phyloP scores from a whole-genome alignment of 257 asterid genomes.

The Capsicum rhomboideum region DNA sequence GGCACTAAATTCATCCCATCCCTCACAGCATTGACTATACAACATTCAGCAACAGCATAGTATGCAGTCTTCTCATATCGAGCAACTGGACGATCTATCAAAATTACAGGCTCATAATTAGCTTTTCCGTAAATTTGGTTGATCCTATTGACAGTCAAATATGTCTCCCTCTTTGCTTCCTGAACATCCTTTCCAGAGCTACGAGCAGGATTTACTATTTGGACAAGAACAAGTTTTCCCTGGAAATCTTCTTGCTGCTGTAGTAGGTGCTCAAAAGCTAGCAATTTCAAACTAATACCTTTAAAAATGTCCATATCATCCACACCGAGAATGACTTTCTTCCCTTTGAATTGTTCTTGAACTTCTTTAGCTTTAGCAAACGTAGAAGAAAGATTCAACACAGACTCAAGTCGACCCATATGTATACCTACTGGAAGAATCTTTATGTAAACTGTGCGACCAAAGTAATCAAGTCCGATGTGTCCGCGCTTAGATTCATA shows the following conservation, averaged over 20 bases:
- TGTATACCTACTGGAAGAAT: slow-evolving; percentile 89
- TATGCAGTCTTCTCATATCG: slow-evolving; percentile 82
- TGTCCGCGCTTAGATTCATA: slow-evolving; percentile 93
- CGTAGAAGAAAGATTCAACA: slow-evolving; percentile 55
- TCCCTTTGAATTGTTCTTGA: slow-evolving; percentile 52
- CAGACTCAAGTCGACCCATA: slow-evolving; percentile 79
- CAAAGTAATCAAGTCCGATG: slow-evolving; percentile 84
- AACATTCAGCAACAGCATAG: slow-evolving; percentile 85
- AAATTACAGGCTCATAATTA: slow-evolving; percentile 55
- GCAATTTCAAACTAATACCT: slow-evolving; percentile 80
- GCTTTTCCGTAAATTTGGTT: slow-evolving; percentile 48
- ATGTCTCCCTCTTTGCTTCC: slow-evolving; percentile 74
- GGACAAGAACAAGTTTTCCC: slow-evolving; percentile 66
- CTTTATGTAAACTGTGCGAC: slow-evolving; percentile 81
- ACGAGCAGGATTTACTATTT: slow-evolving; percentile 89
- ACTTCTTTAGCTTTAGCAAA: slow-evolving; percentile 58
- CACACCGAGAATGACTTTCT: slow-evolving; percentile 71
- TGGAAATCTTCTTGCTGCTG: slow-evolving; percentile 32
- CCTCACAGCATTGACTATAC: slow-evolving; percentile 91
- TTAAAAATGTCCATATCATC: slow-evolving; percentile 97
- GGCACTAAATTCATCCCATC: slow-evolving; percentile 98
- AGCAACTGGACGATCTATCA: slow-evolving; percentile 73
- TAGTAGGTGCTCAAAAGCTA: slow-evolving; percentile 76
- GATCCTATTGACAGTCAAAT: slow-evolving; percentile 54
- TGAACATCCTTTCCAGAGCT: slow-evolving; percentile 88